A percentile compares a stretch with the other conserved stretches of the same genome.
phyloP scores from a whole-genome alignment of 2,329 filamentous ascomycete genomes.

The Colletotrichum zoysiae region DNA sequence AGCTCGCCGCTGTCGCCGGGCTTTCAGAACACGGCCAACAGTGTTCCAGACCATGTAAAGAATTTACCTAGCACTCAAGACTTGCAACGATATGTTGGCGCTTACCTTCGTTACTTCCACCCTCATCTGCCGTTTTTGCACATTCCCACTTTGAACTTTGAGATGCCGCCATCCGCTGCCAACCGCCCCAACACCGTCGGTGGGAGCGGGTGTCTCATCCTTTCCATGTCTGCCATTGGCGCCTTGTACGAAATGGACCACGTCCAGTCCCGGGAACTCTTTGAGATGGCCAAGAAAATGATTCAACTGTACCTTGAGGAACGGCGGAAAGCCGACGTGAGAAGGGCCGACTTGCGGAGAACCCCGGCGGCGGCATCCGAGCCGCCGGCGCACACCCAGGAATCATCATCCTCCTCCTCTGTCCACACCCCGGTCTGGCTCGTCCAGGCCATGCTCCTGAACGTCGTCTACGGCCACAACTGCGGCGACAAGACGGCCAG shows the following conservation, averaged over 20 bases:
- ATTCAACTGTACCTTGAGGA: slow-evolving; percentile 94
- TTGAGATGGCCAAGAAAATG: slow-evolving; percentile 95
- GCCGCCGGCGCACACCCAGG: slow-evolving; percentile 61
- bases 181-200: slow-evolving; percentile 73
- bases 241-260: slow-evolving; percentile 87
- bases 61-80: slow-evolving; percentile 84
- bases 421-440: slow-evolving; percentile 91
- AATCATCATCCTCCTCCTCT: slow-evolving; percentile 70
- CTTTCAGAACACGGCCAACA: slow-evolving; percentile 60
- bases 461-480: slow-evolving; percentile 95
- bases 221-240: slow-evolving; percentile 85
- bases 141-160: slow-evolving; percentile 91
- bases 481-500: slow-evolving; percentile 91
- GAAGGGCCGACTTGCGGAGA: slow-evolving; percentile 70
- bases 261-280: slow-evolving; percentile 83
- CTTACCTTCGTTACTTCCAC: slow-evolving; percentile 93
- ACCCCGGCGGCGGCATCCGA: slow-evolving; percentile 60
- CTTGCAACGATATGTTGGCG: slow-evolving; percentile 88
- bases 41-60: slow-evolving; percentile 64
- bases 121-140: slow-evolving; percentile 96
- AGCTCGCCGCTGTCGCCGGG: slow-evolving; percentile 68
- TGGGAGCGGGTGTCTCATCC: slow-evolving; percentile 86
- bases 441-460: slow-evolving; percentile 96
- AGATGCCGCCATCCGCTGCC: slow-evolving; percentile 75
- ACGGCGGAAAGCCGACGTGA: slow-evolving; percentile 85